Percentiles rank a stretch among this genome's conserved stretches.
These are phyloP conservation scores for Pseudonitzschia pungens DNA, from an alignment of 108 stramenopile genomes.

Conservation along the genomic window DNA sequence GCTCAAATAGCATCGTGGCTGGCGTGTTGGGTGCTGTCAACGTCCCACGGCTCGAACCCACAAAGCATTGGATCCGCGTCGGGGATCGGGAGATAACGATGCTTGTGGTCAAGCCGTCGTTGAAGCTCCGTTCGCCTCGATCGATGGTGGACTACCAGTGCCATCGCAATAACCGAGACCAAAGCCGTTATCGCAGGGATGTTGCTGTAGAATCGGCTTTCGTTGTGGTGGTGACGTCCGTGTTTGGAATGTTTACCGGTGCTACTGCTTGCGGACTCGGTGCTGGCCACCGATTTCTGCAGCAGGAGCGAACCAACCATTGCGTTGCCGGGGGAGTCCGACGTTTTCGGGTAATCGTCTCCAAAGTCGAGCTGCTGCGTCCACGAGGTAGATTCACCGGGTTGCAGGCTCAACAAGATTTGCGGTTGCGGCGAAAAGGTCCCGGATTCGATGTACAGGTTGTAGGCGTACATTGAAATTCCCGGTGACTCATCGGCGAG, in stretches of 20 bases:
- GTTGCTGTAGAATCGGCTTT: too few relatives aligned
- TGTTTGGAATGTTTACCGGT: too few relatives aligned
- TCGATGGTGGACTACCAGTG: neutral
- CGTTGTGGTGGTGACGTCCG: too few relatives aligned
- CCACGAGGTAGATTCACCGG: slow-evolving; percentile 69
- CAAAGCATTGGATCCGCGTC: too few relatives aligned
- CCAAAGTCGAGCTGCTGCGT: slow-evolving; percentile 56
- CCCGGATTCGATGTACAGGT: slow-evolving; percentile 72
- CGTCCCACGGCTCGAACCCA: too few relatives aligned
- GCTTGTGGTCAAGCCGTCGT: too few relatives aligned
- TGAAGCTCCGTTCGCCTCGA: too few relatives aligned
- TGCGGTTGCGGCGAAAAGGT: slow-evolving; percentile 81
- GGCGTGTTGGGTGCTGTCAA: too few relatives aligned
- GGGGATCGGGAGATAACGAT: too few relatives aligned
- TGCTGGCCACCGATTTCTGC: neutral
- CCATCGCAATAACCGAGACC: neutral
- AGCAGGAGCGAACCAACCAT: neutral
- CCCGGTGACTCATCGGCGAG: slow-evolving; percentile 40
- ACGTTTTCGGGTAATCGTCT: slow-evolving; percentile 4
- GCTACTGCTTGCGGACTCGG: too few relatives aligned
- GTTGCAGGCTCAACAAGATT: slow-evolving; percentile 60
- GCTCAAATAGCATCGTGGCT: too few relatives aligned
- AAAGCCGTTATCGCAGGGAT: neutral
- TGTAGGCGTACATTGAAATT: slow-evolving; percentile 74
- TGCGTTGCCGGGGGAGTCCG: neutral